Percentiles rank a stretch among this genome's conserved stretches.
Evolutionary conservation across 2,329 filamentous ascomycete genomes (phyloP).

Genomic region (Monosporascus sp.): DNA sequence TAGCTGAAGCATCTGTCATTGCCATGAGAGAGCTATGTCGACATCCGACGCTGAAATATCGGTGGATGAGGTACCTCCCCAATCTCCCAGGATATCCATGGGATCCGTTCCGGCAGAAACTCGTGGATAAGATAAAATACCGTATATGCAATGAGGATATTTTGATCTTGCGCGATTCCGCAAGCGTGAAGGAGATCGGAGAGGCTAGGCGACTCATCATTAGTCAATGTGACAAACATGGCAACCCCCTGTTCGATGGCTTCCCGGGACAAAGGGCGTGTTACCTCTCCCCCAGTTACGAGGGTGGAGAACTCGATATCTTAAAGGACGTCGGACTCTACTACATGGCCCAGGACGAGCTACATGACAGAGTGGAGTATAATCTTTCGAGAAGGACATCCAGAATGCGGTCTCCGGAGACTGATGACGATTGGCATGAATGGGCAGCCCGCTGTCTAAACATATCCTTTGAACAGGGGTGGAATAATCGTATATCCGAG

Average conservation of each 20-base stretch:
- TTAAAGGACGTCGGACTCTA: conserved; percentile 5
- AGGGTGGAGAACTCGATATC: neutral
- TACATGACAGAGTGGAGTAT: conserved; percentile 5
- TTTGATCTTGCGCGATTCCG: neutral
- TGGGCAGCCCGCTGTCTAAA: conserved; percentile 14
- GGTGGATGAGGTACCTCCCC: conserved; percentile 43
- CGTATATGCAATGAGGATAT: conserved; percentile 2
- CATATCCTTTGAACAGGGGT: neutral
- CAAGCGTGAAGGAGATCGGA: too few relatives aligned
- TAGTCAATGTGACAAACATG: conserved; percentile 6
- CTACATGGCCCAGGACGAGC: neutral
- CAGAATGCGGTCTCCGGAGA: conserved; percentile 13
- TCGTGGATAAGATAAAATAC: conserved; percentile 20
- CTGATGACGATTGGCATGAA: conserved; percentile 12
- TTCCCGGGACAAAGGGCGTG: neutral
- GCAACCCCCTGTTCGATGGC: conserved; percentile 20
- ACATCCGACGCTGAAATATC: conserved; percentile 31
- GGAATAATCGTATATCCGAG: neutral
- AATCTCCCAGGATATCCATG: conserved; percentile 14
- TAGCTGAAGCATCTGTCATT: conserved; percentile 33
- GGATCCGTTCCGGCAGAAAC: conserved; percentile 20
- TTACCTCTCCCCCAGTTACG: conserved; percentile 11
- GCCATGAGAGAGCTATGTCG: conserved; percentile 34
- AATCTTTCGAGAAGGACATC: conserved; percentile 7
- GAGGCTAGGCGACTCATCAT: neutral